Base-by-base conservation (phyloP, 1,284 basidiomycete species). In the Volvariella volvacea region DNA sequence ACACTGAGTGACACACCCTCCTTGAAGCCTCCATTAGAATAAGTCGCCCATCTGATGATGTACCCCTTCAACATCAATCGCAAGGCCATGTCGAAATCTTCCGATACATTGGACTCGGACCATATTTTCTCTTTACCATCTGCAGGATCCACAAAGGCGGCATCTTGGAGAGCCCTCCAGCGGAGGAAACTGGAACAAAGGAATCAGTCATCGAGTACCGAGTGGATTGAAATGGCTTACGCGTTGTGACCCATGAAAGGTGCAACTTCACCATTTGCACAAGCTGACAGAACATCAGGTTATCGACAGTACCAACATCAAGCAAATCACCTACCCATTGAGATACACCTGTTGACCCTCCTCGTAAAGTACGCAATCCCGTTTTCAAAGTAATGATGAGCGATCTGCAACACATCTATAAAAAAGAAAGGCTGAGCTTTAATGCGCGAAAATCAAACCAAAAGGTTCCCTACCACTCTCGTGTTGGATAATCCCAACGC, bases 171-270 rank as follows among this genome's bases (percentile, higher is more conserved):
- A 0, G 89, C 88, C 21, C 72, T 72, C 89, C 89, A 92, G 14
- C 88, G 77, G 20, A 92, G 63, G 64, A 91, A 91, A 2, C 59
- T 61, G 34, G 7, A 20, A 22, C 25, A 37, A 16, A 43, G 19
- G 3, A 17, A 20, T 33, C 31, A 19, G 36, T 12, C 8, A 19
- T n/a, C 9, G n/a, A 7, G 25, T 22, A 10, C 2, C n/a, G 15
- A 28, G 33, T 15, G 33, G 20, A 47, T 19, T 42, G 15, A 40
- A 28, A 16, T n/a, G n/a, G 48, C 54, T 31, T 39, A 62, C 53
- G 88, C 88, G 51, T 92, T 92, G 62, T 92, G 89, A 0, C 89
- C 89, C 55, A 92, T 83, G 56, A 92, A 91, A 0, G 88, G 88
- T 2, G 88, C 84, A 19, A 84, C 78, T 63, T 90, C 88, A 37